Conservation (phyloP, 495 filamentous ascomycete genomes). For the Xanthoparmelia taractica region DNA sequence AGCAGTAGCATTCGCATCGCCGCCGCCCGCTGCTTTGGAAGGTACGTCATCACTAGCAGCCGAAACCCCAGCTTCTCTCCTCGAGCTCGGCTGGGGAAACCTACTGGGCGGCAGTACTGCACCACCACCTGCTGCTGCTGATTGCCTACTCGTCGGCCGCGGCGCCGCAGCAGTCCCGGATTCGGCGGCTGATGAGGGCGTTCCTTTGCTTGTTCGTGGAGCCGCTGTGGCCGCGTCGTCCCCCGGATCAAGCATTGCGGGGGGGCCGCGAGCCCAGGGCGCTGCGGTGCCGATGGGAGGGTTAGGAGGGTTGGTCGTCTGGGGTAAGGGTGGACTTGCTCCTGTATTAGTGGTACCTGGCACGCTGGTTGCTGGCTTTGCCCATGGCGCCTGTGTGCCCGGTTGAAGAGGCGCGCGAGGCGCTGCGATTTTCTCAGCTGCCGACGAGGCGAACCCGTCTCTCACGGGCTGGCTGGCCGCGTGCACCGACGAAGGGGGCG, state of each 20-base stretch:
- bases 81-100: neutral
- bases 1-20: neutral
- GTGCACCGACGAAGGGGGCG: constrained; percentile 5
- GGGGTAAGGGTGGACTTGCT: no score
- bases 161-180: neutral
- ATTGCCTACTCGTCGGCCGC: neutral
- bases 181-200: neutral
- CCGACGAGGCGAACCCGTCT: neutral
- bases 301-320: neutral
- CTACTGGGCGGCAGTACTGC: neutral
- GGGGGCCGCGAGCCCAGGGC: constrained; percentile 5
- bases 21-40: neutral
- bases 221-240: neutral
- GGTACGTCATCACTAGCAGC: neutral
- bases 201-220: neutral
- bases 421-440: constrained; percentile 4
- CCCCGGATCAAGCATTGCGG: neutral
- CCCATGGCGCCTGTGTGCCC: constrained; percentile 21
- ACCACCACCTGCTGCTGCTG: neutral
- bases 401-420: constrained; percentile 5
- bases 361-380: neutral
- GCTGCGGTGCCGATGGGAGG: neutral
- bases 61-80: neutral
- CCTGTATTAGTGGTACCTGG: neutral
- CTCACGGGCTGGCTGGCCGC: constrained; percentile 11